Evolutionary conservation across 352 stramenopile genomes (phyloP).

Genomic region (Peronosclerospora sorghi): DNA sequence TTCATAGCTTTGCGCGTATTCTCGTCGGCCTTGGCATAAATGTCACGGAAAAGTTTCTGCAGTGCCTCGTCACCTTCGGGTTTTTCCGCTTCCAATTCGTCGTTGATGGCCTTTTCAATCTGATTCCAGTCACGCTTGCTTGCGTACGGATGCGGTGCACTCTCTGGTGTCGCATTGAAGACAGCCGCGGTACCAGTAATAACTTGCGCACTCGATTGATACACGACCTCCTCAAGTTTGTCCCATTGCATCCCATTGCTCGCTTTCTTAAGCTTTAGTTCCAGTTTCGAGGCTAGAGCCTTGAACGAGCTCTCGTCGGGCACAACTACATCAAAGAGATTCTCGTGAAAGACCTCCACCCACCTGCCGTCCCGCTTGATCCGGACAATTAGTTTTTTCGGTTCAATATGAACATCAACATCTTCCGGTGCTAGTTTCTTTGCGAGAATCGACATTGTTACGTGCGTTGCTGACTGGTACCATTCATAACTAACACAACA

Average conservation of each 20-base stretch:
- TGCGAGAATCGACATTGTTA: constrained; percentile 76
- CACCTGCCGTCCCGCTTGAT: constrained; percentile 38
- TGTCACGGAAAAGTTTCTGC: constrained; percentile 87
- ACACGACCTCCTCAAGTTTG: constrained; percentile 52
- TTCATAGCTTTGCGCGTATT: constrained; percentile 88
- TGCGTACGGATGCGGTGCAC: constrained; percentile 57
- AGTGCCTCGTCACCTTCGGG: constrained; percentile 87
- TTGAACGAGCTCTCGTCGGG: constrained; percentile 42
- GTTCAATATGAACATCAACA: constrained; percentile 41
- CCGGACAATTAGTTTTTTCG: constrained; percentile 39
- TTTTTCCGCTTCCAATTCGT: constrained; percentile 82
- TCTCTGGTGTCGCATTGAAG: constrained; percentile 42
- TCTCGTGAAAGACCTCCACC: constrained; percentile 49
- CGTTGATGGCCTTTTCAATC: constrained; percentile 68
- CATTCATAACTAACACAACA: constrained; percentile 58
- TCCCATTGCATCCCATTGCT: constrained; percentile 48
- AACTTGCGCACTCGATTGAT: constrained; percentile 30
- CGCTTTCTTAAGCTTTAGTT: constrained; percentile 78
- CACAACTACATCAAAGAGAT: constrained; percentile 66
- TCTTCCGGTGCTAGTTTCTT: constrained; percentile 68
- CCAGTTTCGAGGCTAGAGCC: constrained; percentile 61
- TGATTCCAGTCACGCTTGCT: constrained; percentile 82
- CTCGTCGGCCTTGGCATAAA: constrained; percentile 87
- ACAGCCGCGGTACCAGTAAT: constrained; percentile 45
- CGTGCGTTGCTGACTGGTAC: constrained; percentile 75